Percentiles rank a stretch among this genome's conserved stretches.
phyloP scores from a whole-genome alignment of 192 early-diverging fungal species.

The Diversispora epigaea region DNA sequence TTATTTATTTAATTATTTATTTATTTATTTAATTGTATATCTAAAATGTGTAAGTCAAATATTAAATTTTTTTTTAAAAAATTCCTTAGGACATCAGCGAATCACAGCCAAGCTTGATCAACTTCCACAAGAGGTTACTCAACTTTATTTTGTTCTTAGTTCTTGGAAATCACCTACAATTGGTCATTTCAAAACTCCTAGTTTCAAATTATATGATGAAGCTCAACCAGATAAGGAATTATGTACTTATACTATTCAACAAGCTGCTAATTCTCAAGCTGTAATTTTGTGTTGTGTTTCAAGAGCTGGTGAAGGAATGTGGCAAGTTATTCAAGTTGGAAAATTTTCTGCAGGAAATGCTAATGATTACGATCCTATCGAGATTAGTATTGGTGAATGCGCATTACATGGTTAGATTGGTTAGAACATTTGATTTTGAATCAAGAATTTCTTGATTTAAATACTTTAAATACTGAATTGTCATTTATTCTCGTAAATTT shows the following conservation, averaged over 20 bases:
- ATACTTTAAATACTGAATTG: too few relatives aligned
- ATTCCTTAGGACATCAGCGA: slow-evolving; percentile 16
- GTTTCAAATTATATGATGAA: slow-evolving; percentile 32
- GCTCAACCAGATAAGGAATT: slow-evolving; percentile 23
- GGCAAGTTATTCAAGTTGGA: slow-evolving; percentile 30
- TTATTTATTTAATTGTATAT: too few relatives aligned
- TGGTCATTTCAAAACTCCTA: slow-evolving; percentile 21
- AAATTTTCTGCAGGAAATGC: slow-evolving; percentile 23
- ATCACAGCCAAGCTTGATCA: slow-evolving; percentile 30
- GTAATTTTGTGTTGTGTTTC: slow-evolving; percentile 33
- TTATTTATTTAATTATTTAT: too few relatives aligned
- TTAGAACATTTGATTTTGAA: too few relatives aligned
- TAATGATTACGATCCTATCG: slow-evolving; percentile 31
- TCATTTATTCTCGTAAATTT: too few relatives aligned
- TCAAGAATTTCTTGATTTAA: too few relatives aligned
- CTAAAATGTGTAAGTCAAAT: too few relatives aligned
- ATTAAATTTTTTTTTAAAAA: neutral
- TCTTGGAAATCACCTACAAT: slow-evolving; percentile 31
- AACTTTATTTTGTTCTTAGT: slow-evolving; percentile 32
- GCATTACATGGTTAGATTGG: neutral
- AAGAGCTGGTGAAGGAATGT: slow-evolving; percentile 28
- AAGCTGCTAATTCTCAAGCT: slow-evolving; percentile 30
- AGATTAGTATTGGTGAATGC: slow-evolving; percentile 7
- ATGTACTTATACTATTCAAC: slow-evolving; percentile 8
- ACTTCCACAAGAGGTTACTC: slow-evolving; percentile 25